These are phyloP conservation scores for Marasmius sp. DNA, from an alignment of 1,284 basidiomycete species.

Conservation along the genomic window DNA sequence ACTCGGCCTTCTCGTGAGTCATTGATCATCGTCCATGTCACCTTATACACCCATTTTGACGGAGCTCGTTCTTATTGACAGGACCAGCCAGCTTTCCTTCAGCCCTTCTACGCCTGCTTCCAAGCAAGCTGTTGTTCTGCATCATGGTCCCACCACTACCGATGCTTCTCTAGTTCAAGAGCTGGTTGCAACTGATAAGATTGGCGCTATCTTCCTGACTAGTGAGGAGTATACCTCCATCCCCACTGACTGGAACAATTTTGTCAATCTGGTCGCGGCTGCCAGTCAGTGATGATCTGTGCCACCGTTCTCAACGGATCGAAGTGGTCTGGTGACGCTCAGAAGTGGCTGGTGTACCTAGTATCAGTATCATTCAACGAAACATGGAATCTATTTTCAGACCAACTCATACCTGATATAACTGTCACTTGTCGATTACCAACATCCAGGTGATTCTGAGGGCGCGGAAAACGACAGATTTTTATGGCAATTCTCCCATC, in stretches of 20 bases:
- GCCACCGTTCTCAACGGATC: no score
- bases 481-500: no score
- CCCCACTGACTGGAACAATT: not conserved
- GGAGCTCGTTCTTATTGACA: not conserved
- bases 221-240: constrained; percentile 3
- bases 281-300: not conserved
- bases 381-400: no score
- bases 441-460: no score
- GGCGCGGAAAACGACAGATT: no score
- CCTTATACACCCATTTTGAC: not conserved
- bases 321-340: no score
- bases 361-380: no score
- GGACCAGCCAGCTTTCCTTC: constrained; percentile 9
- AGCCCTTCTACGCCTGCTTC: constrained; percentile 14
- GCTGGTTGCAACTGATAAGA: constrained; percentile 10
- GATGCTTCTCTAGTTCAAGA: constrained; percentile 8
- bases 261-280: not conserved
- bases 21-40: not conserved
- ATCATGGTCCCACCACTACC: constrained; percentile 17
- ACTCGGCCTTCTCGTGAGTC: constrained; percentile 18
- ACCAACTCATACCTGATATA: no score
- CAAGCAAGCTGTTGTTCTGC: constrained; percentile 21
- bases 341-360: no score
- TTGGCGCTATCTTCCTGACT: constrained; percentile 21
- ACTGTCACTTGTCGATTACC: no score